Base-by-base conservation (phyloP, 371 early-diverging fungal genomes). In the Apophysomyces trapeziformis region DNA sequence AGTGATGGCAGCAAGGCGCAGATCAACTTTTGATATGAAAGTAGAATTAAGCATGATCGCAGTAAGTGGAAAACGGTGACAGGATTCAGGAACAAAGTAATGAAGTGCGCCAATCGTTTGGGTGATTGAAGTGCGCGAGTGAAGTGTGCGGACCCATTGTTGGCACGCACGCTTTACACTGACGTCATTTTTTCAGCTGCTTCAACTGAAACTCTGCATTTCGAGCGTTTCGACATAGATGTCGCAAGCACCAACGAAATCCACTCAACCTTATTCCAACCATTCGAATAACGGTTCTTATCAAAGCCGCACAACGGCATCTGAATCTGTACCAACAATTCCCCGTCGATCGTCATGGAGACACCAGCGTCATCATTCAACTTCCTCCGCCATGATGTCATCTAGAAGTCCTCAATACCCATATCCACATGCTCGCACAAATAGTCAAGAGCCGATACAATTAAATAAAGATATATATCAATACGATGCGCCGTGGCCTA, bases 401-500 rank as follows among this genome's bases (percentile, higher is more conserved):
- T 50, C 54, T 21, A 50, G 54, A 21, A 21, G 54, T 50, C 54
- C 54, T 16, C 67, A 54, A 43, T 61, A 66, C 57, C 50, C 50
- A 16, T 66, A 66, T 18, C 54, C 59, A 9, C 61, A 66, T 18
- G 43, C n/a, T 18, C 54, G 54, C 8, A 8, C 54, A 11, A 50
- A 26, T 21, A 46, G 36, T 39, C 39, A 58, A 57, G 54, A 47
- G 45, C 44, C 64, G 56, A 3, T 44, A 61, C 36, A 32, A 13
- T 36, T 11, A 21, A 14, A 58, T 67, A 90, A 90, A 58, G 92
- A 93, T 65, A 87, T 92, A 13, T 91, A 91, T 69, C 84, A 84
- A 58, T 94, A 92, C 78, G 78, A 81, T 44, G 89, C 94, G 5
- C 89, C 92, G 11, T 93, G 90, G 88, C 90, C 91, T 1, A 85